phyloP scores from a whole-genome alignment of 768 basidiomycete genomes.

The Hericium coralloides region DNA sequence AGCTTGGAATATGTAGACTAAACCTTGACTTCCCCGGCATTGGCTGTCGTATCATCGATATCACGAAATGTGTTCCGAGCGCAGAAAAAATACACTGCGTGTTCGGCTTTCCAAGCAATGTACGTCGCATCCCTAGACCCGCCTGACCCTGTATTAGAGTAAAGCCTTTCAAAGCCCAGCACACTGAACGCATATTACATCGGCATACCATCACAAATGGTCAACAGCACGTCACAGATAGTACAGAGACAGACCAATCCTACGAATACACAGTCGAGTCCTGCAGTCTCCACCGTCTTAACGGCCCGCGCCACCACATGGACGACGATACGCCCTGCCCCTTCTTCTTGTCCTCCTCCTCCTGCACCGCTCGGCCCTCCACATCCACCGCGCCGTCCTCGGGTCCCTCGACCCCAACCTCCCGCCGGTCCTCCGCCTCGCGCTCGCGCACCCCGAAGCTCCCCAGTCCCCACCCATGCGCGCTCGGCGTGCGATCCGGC shows the following conservation, averaged over 20 bases:
- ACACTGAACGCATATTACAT: no score
- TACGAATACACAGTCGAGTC: conserved; percentile 63
- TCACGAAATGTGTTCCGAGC: no score
- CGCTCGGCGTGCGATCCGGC: conserved; percentile 18
- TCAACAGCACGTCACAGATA: background rate
- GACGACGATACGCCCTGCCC: conserved; percentile 29
- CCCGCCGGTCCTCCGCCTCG: conserved; percentile 21
- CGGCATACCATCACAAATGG: no score
- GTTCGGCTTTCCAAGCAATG: no score
- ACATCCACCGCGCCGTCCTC: conserved; percentile 6
- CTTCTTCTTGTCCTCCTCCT: conserved; percentile 16
- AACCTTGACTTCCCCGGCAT: no score
- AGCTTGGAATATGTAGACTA: no score
- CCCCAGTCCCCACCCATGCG: conserved; percentile 65
- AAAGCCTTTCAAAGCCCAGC: no score
- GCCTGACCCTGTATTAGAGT: no score
- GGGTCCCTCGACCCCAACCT: conserved; percentile 6
- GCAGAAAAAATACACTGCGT: no score
- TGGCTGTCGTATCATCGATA: no score
- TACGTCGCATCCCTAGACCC: no score
- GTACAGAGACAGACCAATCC: background rate
- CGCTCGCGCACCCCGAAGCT: conserved; percentile 48
- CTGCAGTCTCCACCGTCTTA: conserved; percentile 64
- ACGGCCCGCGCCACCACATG: conserved; percentile 77
- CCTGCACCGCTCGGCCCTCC: conserved; percentile 15